phyloP scores from a whole-genome alignment of 2,329 filamentous ascomycete genomes.

The Polytolypa hystricis region DNA sequence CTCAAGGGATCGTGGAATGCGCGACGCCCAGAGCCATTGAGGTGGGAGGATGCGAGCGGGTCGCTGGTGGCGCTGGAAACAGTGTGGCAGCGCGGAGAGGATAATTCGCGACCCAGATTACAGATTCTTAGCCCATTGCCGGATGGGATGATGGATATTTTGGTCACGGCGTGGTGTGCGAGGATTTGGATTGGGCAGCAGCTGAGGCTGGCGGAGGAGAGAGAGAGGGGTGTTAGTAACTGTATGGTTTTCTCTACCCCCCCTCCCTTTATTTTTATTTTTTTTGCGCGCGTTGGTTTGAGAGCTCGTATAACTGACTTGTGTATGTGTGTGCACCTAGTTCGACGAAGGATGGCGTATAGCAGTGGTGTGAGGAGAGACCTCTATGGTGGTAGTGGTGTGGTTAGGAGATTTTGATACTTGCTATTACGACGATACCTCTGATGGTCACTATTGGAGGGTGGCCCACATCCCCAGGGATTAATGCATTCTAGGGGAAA shows the following conservation, averaged over 20 bases:
- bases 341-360: slow-evolving; percentile 7
- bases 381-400: not conserved
- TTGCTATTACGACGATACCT: too few relatives aligned
- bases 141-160: slow-evolving; percentile 9
- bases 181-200: slow-evolving; percentile 11
- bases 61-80: slow-evolving; percentile 11
- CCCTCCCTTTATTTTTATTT: too few relatives aligned
- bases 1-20: slow-evolving; percentile 8
- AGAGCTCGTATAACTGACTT: not conserved
- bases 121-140: slow-evolving; percentile 9
- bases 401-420: too few relatives aligned
- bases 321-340: slow-evolving; percentile 1
- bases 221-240: slow-evolving; percentile 3
- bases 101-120: slow-evolving; percentile 6
- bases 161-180: slow-evolving; percentile 13
- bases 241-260: slow-evolving; percentile 3
- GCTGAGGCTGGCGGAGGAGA: slow-evolving; percentile 4
- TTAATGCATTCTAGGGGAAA: too few relatives aligned
- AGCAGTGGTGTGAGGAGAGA: slow-evolving; percentile 1
- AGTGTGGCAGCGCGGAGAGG: slow-evolving; percentile 1
- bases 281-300: too few relatives aligned
- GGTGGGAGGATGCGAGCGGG: slow-evolving; percentile 10
- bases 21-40: slow-evolving; percentile 5
- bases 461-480: too few relatives aligned
- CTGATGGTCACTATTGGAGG: too few relatives aligned